Evolutionary conservation across 345 rosid genomes (phyloP).

Genomic region (Trapa incisa): DNA sequence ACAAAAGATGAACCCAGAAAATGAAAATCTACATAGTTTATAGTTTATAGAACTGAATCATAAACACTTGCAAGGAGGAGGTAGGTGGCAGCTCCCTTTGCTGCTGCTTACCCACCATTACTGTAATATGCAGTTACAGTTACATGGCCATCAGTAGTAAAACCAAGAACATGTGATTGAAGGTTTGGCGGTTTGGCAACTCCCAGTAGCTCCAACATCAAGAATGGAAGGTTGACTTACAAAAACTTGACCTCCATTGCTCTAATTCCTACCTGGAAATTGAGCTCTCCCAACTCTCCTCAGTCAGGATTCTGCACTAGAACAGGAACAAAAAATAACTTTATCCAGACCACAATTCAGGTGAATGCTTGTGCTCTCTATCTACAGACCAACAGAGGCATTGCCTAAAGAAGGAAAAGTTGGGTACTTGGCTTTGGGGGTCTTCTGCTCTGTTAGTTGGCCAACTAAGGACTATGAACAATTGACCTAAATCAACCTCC

Average conservation of each 20-base stretch:
- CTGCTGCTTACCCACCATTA: not conserved
- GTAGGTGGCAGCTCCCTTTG: not conserved
- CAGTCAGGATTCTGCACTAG: conserved; percentile 41
- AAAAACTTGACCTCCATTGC: conserved; percentile 39
- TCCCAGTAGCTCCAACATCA: not conserved
- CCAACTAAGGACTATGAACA: conserved; percentile 33
- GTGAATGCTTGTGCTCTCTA: conserved; percentile 50
- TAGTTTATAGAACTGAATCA: not conserved
- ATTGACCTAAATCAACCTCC: conserved; percentile 30
- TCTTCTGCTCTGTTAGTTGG: conserved; percentile 22
- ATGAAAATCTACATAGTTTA: not conserved
- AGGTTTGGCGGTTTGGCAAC: not conserved
- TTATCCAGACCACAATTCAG: conserved; percentile 25
- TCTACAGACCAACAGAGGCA: conserved; percentile 58
- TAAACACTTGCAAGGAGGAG: not conserved
- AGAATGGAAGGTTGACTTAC: conserved; percentile 32
- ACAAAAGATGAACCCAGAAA: not conserved
- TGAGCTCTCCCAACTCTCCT: conserved; percentile 33
- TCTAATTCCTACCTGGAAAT: conserved; percentile 48
- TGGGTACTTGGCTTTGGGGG: not conserved
- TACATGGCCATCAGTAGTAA: conserved; percentile 1
- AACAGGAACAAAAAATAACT: conserved; percentile 21
- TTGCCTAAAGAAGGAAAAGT: conserved; percentile 1
- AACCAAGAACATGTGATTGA: not conserved
- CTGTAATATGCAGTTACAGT: not conserved